phyloP scores from a whole-genome alignment of 805 yeast genomes.

The Metschnikowia baotianmanensis region DNA sequence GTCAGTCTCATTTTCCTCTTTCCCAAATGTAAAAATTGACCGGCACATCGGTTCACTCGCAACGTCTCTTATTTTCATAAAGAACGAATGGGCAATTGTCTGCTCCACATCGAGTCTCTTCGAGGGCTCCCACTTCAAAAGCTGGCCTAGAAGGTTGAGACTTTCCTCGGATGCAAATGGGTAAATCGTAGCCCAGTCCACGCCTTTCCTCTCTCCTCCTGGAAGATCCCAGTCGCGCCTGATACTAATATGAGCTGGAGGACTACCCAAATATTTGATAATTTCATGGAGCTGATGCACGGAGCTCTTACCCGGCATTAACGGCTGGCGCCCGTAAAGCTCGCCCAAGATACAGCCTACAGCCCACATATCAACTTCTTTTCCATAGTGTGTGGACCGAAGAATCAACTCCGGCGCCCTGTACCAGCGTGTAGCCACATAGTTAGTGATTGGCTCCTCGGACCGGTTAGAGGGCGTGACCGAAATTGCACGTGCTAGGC shows the following conservation, averaged over 20 bases:
- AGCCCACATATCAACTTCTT: constrained; percentile 87
- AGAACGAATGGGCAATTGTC: constrained; percentile 57
- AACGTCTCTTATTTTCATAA: constrained; percentile 50
- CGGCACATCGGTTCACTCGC: constrained; percentile 55
- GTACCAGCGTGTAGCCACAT: constrained; percentile 95
- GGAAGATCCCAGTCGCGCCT: constrained; percentile 29
- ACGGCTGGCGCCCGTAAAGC: constrained; percentile 73
- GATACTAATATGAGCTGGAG: constrained; percentile 46
- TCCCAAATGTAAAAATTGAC: constrained; percentile 60
- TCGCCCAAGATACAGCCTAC: constrained; percentile 89
- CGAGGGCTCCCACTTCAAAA: constrained; percentile 65
- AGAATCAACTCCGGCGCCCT: constrained; percentile 89
- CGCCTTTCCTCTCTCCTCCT: constrained; percentile 40
- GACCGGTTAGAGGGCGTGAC: constrained; percentile 31
- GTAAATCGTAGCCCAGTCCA: constrained; percentile 51
- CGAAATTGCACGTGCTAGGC: constrained; percentile 77
- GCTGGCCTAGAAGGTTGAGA: constrained; percentile 47
- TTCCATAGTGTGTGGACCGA: constrained; percentile 56
- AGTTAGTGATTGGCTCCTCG: constrained; percentile 58
- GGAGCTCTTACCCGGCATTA: constrained; percentile 74
- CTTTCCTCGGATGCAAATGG: constrained; percentile 61
- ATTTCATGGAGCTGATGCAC: constrained; percentile 71
- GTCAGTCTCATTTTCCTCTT: constrained; percentile 43
- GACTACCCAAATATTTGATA: constrained; percentile 68
- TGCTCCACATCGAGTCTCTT: constrained; percentile 53